phyloP scores from a whole-genome alignment of 352 stramenopile genomes.

The Globisporangium barbulae region DNA sequence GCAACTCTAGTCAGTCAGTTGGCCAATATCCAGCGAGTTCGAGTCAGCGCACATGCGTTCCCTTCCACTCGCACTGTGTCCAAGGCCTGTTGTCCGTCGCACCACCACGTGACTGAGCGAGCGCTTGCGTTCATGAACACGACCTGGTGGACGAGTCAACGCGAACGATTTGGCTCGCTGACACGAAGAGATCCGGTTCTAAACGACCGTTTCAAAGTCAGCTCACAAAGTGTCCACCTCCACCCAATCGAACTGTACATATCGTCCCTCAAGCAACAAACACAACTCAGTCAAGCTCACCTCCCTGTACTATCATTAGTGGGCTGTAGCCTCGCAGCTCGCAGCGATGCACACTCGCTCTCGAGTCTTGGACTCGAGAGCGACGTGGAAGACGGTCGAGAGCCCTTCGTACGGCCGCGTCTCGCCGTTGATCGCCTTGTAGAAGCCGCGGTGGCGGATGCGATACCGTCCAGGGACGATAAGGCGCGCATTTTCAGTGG shows the following conservation, averaged over 20 bases:
- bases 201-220: neutral
- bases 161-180: neutral
- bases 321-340: neutral
- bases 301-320: neutral
- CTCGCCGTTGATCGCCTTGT: conserved; percentile 26
- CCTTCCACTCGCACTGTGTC: too few relatives aligned
- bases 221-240: neutral
- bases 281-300: too few relatives aligned
- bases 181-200: neutral
- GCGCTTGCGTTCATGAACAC: too few relatives aligned
- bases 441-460: conserved; percentile 38
- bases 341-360: neutral
- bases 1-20: too few relatives aligned
- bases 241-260: neutral
- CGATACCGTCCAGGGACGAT: conserved; percentile 35
- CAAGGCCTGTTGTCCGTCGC: too few relatives aligned
- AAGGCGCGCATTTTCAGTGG: too few relatives aligned
- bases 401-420: conserved; percentile 13
- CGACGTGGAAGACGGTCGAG: neutral
- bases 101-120: too few relatives aligned
- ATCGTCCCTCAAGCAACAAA: neutral
- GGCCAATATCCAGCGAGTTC: too few relatives aligned
- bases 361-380: neutral
- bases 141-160: neutral
- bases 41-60: too few relatives aligned